phyloP scores from a whole-genome alignment of 2,329 filamentous ascomycete species.

The Alternaria angustiovoidea region DNA sequence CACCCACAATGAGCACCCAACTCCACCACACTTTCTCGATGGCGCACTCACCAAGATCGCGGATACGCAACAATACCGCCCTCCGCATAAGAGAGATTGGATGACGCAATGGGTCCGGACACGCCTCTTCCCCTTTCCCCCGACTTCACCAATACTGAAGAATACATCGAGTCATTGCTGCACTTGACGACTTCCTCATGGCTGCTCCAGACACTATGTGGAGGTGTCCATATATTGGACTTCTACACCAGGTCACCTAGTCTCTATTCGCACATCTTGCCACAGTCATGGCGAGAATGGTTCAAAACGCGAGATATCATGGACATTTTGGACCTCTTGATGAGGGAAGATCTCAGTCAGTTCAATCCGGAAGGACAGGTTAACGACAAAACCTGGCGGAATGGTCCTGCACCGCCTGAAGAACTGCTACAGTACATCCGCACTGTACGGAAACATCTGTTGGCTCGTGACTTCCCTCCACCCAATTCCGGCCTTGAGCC shows the following conservation, averaged over 20 bases:
- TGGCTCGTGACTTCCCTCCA: constrained; percentile 67
- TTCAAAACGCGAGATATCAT: constrained; percentile 75
- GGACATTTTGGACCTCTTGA: constrained; percentile 79
- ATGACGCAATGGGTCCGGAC: constrained; percentile 56
- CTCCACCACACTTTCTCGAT: constrained; percentile 18
- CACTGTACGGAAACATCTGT: constrained; percentile 72
- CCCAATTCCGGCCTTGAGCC: constrained; percentile 29
- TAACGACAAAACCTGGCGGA: constrained; percentile 49
- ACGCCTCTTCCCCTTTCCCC: constrained; percentile 71
- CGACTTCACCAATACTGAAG: constrained; percentile 74
- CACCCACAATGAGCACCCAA: constrained; percentile 22
- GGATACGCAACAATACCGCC: not conserved
- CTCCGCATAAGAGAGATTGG: constrained; percentile 18
- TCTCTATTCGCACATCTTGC: constrained; percentile 79
- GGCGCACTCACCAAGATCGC: constrained; percentile 4
- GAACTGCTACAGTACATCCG: constrained; percentile 76
- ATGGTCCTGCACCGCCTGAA: constrained; percentile 55
- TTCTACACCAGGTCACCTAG: constrained; percentile 89
- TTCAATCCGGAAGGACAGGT: constrained; percentile 26
- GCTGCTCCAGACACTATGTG: constrained; percentile 87
- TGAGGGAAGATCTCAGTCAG: constrained; percentile 74
- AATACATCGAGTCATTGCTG: constrained; percentile 81
- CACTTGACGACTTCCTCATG: constrained; percentile 77
- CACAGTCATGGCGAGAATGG: constrained; percentile 82
- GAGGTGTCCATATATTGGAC: constrained; percentile 95